Conservation (phyloP, 805 yeast genomes). For the Yarrowia alimentaria region DNA sequence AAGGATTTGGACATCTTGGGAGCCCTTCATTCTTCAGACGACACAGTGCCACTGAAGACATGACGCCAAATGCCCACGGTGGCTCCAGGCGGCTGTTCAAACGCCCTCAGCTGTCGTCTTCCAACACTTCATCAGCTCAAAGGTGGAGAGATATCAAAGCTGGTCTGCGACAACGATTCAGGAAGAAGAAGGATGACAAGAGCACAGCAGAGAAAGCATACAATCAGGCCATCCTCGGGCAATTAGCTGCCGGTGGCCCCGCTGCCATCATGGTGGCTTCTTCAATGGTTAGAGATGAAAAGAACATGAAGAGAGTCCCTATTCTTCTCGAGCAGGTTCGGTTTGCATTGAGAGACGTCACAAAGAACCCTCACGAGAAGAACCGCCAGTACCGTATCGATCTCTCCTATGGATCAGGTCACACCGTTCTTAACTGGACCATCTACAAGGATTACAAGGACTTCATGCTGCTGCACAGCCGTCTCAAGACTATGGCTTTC, state of each 20-base stretch:
- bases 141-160: constrained; percentile 25
- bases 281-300: constrained; percentile 69
- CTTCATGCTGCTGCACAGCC: constrained; percentile 65
- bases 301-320: constrained; percentile 66
- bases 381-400: constrained; percentile 59
- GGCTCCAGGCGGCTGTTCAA: constrained; percentile 16
- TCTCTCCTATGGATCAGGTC: constrained; percentile 87
- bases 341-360: constrained; percentile 49
- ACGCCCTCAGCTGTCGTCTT: constrained; percentile 2
- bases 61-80: not conserved
- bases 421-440: constrained; percentile 74
- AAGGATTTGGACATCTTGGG: constrained; percentile 19
- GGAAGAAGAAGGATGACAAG: constrained; percentile 19
- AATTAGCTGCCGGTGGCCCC: constrained; percentile 43
- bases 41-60: constrained; percentile 4
- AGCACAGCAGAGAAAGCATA: constrained; percentile 9
- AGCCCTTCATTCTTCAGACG: constrained; percentile 17
- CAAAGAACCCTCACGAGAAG: constrained; percentile 42
- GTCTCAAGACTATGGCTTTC: constrained; percentile 55
- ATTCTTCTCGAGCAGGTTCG: constrained; percentile 71
- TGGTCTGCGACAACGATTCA: constrained; percentile 17
- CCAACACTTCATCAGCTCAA: constrained; percentile 15
- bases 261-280: constrained; percentile 62
- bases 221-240: constrained; percentile 31
- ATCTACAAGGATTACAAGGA: constrained; percentile 71